phyloP scores from a whole-genome alignment of 2,329 filamentous ascomycete species.

The Thelonectria rubi region DNA sequence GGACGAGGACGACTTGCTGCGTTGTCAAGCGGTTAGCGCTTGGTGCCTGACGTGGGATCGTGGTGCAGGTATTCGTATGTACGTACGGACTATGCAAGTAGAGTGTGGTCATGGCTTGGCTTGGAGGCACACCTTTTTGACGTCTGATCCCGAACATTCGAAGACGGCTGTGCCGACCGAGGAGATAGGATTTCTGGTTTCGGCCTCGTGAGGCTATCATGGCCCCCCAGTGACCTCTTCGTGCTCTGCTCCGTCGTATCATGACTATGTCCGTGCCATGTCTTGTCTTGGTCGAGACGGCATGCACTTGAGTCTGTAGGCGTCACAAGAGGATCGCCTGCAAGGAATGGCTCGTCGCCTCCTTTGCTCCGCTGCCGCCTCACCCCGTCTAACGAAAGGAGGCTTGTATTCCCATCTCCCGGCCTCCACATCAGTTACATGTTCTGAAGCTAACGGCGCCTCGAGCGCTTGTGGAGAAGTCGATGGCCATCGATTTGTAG shows the following conservation, averaged over 20 bases:
- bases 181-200: conserved; percentile 7
- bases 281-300: conserved; percentile 3
- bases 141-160: conserved; percentile 9
- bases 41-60: conserved; percentile 13
- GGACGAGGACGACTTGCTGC: conserved; percentile 8
- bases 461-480: conserved; percentile 30
- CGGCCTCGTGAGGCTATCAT: conserved; percentile 16
- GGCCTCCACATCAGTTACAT: conserved; percentile 30
- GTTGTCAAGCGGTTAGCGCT: conserved; percentile 15
- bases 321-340: conserved; percentile 12
- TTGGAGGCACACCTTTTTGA: neutral
- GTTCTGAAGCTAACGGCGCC: conserved; percentile 35
- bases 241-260: conserved; percentile 6
- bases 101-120: conserved; percentile 17
- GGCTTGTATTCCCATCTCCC: conserved; percentile 33
- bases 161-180: conserved; percentile 4
- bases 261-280: conserved; percentile 5
- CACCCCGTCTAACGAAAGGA: conserved; percentile 30
- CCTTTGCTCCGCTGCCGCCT: conserved; percentile 38
- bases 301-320: conserved; percentile 8
- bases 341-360: conserved; percentile 23
- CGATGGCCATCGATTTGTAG: conserved; percentile 26
- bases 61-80: neutral
- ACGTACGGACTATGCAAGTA: neutral
- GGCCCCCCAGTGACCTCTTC: neutral